Base-by-base conservation (phyloP, 352 stramenopile species). In the Phytophthora pluvialis region DNA sequence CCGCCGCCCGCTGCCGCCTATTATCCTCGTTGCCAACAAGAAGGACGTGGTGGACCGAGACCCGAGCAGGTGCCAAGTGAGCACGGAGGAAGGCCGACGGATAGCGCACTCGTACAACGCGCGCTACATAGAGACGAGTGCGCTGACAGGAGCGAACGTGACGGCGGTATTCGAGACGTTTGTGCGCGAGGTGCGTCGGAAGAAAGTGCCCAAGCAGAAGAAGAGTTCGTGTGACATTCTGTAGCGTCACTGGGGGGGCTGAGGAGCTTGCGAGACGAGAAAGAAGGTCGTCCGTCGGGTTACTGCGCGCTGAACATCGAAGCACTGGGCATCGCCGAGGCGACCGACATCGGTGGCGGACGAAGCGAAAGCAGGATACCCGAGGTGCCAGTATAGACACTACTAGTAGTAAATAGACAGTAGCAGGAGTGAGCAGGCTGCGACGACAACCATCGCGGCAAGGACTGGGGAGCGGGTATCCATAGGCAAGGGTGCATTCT, bases 1-100 rank as follows among this genome's bases (percentile, higher is more conserved):
- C 50, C 81, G 83, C 31, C 82, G 83, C 1, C 80, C 83, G 25
- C 64, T 91, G 39, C 86, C 88, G 29, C 89, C 89, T 25, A 95
- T 97, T 69, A 88, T 97, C 48, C 70, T 97, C 18, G 87, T 97
- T 29, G 89, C 87, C 49, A 97, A 97, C 74, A 97, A 97, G 69
- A 95, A 95, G 55, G 87, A 95, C 55, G 75, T 95, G 52, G 83
- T 93, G 28, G 86, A 95, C 57, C 77, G 87, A 38, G 84, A 95
- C 55, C 81, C 85, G 42, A 87, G 66, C 72, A 91, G 88, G 49
- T 91, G 82, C 71, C 83, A 94, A 76, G 85, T 95, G 68, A 92
- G 81, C 61, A 93, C 83, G 58, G 87, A 95, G 48, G 85, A 95
- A 72, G 87, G 87, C 5, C 77, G 83, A 49, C 81, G 83, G 62